Base-by-base conservation (phyloP, 192 early-diverging fungal species). In the Backusella sp. region DNA sequence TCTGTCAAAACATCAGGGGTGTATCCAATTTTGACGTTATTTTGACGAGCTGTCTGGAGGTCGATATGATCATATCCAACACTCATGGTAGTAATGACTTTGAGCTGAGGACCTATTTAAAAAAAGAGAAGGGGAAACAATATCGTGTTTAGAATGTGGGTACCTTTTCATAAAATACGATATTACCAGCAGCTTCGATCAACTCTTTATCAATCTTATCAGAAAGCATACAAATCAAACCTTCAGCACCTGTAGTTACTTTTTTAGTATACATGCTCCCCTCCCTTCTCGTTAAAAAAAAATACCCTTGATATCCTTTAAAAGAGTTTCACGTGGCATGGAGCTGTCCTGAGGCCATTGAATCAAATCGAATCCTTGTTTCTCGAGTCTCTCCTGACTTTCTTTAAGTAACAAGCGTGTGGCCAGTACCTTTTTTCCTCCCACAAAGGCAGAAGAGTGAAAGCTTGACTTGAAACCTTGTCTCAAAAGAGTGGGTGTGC, bases 1-100 rank as follows among this genome's bases (percentile, higher is more conserved):
- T 96, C 94, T 0, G 96, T 97, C 44, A 96, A 84, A 0, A 96
- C 94, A 72, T 92, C 91, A 19, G 95, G 94, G 0, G 96, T 96
- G 76, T 92, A 89, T 6, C 95, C 95, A 11, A 97, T 73, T 26
- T 70, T 66, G 42, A 96, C 79, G 4, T 82, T 82, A 15, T 88
- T 84, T 17, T 80, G 80, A 37, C 87, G 79, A 11, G 91, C 68
- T 15, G 83, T 86, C n/a, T 68, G 66, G 0, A 88, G 72, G 56
- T 92, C 90, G 12, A 95, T 87, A 73, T 96, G 95, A 76, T 96
- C 94, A 79, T 90, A 93, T 19, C 95, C 95, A 32, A 95, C 94
- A 34, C 87, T 91, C 76, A 92, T 82, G 1, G 95, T 96, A 0
- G 94, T 92, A 0, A 96, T 82, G 0, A 91, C 88, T 66, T 90